phyloP scores from a whole-genome alignment of 257 asterid species.

The Nicotiana paniculata region DNA sequence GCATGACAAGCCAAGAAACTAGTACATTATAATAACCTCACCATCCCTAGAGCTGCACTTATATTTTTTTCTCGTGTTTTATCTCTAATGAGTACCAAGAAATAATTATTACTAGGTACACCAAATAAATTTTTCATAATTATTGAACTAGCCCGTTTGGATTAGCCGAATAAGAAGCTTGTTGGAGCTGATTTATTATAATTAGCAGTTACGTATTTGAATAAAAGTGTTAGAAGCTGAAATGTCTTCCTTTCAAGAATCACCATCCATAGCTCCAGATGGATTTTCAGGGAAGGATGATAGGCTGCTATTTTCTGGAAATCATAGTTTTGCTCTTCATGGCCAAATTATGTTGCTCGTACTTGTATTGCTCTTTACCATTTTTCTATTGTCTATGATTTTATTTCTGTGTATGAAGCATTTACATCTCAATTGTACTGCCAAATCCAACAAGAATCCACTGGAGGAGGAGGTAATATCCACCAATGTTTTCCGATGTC shows the following conservation, averaged over 20 bases:
- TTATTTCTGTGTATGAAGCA: neutral
- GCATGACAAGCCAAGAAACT: neutral
- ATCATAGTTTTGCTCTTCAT: neutral
- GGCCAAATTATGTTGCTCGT: neutral
- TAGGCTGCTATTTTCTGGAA: neutral
- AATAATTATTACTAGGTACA: neutral
- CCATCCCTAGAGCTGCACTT: no score
- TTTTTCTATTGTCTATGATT: neutral
- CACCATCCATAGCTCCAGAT: neutral
- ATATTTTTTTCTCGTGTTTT: no score
- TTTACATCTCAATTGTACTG: neutral
- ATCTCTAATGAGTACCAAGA: neutral
- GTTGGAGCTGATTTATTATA: no score
- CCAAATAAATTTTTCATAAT: neutral
- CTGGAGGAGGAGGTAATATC: neutral
- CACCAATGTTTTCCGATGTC: neutral
- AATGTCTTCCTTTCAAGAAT: neutral
- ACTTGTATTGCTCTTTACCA: neutral
- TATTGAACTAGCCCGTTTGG: neutral
- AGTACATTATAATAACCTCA: neutral
- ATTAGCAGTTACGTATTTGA: no score
- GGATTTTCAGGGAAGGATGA: neutral
- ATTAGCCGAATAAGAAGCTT: no score
- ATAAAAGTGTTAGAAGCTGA: no score
- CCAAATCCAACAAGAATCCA: neutral